A percentile compares a stretch with the other conserved stretches of the same genome.
Conservation (phyloP, 78 protist genomes). For the Tieghemostelium lacteum region DNA sequence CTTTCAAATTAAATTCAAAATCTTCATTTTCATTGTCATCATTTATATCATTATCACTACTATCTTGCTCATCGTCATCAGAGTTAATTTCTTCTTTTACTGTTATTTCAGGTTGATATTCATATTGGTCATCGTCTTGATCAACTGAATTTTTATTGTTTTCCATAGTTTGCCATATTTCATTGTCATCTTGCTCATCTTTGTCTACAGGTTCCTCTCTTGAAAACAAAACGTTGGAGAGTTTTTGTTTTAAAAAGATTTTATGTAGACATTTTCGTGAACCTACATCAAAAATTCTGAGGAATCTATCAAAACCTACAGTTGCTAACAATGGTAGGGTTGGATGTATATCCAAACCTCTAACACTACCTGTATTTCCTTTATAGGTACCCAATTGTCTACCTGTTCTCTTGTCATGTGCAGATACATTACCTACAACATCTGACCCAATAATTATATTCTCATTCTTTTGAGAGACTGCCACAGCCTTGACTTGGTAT, state of each 20-base stretch:
- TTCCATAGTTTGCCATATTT: conserved; percentile 10
- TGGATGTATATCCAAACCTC: conserved; percentile 39
- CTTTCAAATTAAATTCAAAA: not conserved
- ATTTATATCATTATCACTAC: not conserved
- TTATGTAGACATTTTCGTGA: conserved; percentile 12
- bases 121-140: not conserved
- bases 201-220: conserved; percentile 11
- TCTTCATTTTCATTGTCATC: not conserved
- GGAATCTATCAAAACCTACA: conserved; percentile 48
- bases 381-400: conserved; percentile 15
- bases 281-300: conserved; percentile 35
- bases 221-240: conserved; percentile 26
- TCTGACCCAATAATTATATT: conserved; percentile 29
- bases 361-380: conserved; percentile 46
- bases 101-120: not conserved
- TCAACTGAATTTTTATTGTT: not conserved
- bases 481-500: conserved; percentile 19
- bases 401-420: conserved; percentile 35
- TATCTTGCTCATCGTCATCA: conserved; percentile 7
- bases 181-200: conserved; percentile 23
- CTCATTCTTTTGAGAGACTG: conserved; percentile 1
- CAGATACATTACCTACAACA: conserved; percentile 21
- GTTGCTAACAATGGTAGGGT: conserved; percentile 31
- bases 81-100: not conserved
- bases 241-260: conserved; percentile 43